Evolutionary conservation across 208 protist genomes (phyloP).

Genomic region (Trichomonas vaginalis): DNA sequence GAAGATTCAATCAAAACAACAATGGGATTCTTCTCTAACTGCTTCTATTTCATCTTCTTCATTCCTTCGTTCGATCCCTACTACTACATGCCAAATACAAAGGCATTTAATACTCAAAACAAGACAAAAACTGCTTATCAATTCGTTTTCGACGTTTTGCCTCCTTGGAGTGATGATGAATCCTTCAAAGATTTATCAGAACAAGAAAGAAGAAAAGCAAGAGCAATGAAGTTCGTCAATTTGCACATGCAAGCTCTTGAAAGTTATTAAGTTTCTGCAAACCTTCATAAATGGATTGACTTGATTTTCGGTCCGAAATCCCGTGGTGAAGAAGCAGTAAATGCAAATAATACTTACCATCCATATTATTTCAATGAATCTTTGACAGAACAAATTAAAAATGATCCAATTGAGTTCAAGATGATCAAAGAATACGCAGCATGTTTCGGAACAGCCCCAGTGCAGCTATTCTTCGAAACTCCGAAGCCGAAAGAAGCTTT

Average conservation of each 20-base stretch:
- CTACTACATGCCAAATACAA: background rate
- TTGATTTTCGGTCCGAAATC: conserved; percentile 53
- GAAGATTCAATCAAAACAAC: background rate
- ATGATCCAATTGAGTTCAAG: background rate
- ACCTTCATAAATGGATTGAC: conserved; percentile 52
- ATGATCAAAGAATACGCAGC: background rate
- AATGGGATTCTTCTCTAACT: background rate
- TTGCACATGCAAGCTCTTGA: conserved; percentile 45
- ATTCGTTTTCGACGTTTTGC: background rate
- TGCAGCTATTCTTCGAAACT: background rate
- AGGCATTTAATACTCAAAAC: background rate
- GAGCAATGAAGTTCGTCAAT: conserved; percentile 34
- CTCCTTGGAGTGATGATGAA: conserved; percentile 24
- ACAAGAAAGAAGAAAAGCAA: background rate
- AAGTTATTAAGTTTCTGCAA: conserved; percentile 35
- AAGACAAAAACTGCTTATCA: background rate
- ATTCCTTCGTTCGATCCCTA: background rate
- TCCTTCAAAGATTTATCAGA: background rate
- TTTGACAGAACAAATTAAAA: background rate
- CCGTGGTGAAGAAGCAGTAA: background rate
- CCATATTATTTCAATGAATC: background rate
- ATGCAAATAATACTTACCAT: background rate
- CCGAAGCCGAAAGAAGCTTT: background rate
- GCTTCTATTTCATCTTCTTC: background rate
- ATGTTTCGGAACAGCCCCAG: background rate